phyloP scores from a whole-genome alignment of 2,329 filamentous ascomycete genomes.

The Nemania sp. region DNA sequence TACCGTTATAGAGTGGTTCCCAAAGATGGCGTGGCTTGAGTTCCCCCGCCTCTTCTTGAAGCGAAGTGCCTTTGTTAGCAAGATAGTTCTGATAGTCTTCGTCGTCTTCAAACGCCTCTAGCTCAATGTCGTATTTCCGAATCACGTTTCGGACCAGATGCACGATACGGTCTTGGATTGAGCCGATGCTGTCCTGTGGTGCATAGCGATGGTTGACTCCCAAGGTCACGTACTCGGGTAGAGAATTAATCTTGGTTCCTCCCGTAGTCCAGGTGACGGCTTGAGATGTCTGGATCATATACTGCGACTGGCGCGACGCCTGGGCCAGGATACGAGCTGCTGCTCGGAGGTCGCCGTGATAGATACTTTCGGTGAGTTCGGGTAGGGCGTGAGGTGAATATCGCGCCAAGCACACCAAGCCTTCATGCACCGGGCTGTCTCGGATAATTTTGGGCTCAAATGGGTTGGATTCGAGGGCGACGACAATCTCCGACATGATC shows the following conservation, averaged over 20 bases:
- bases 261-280: constrained; percentile 1
- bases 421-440: constrained; percentile 9
- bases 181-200: constrained; percentile 8
- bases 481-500: constrained; percentile 9
- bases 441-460: background rate
- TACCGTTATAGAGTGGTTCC: constrained; percentile 4
- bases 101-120: constrained; percentile 1
- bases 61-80: background rate
- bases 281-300: constrained; percentile 11
- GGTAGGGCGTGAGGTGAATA: constrained; percentile 4
- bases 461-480: constrained; percentile 2
- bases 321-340: background rate
- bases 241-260: constrained; percentile 11
- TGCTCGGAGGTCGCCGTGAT: background rate
- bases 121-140: background rate
- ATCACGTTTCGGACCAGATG: background rate
- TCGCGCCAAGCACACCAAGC: constrained; percentile 6
- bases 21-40: background rate
- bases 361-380: constrained; percentile 1
- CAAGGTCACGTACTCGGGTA: constrained; percentile 7
- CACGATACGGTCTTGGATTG: constrained; percentile 6
- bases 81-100: constrained; percentile 5
- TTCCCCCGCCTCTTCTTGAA: background rate
- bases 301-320: constrained; percentile 1
- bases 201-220: constrained; percentile 12